Percentiles rank a stretch among this genome's conserved stretches.
phyloP scores from a whole-genome alignment of 2,329 filamentous ascomycete species.

The Dendryphion nanum region DNA sequence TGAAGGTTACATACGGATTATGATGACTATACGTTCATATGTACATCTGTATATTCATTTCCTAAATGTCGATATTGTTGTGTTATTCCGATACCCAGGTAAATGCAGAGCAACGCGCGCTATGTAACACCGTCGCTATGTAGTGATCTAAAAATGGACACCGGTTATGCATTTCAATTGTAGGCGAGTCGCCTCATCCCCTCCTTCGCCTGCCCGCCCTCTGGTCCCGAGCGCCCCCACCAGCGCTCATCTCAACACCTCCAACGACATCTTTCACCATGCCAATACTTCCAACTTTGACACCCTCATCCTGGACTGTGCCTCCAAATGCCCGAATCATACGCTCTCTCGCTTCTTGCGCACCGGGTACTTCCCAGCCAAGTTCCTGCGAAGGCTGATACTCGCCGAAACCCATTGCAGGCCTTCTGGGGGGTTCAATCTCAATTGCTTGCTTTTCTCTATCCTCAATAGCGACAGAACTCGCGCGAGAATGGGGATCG shows the following conservation, averaged over 20 bases:
- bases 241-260: slow-evolving; percentile 13
- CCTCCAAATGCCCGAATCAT: slow-evolving; percentile 39
- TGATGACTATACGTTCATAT: no score
- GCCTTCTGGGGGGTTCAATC: background rate
- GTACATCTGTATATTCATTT: no score
- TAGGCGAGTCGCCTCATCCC: background rate
- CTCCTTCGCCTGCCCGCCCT: slow-evolving; percentile 4
- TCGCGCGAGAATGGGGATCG: slow-evolving; percentile 9
- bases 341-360: slow-evolving; percentile 31
- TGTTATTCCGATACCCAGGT: no score
- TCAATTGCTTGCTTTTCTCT: background rate
- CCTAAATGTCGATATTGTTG: no score
- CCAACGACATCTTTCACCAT: slow-evolving; percentile 33
- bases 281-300: slow-evolving; percentile 31
- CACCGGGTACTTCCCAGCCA: slow-evolving; percentile 38
- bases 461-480: slow-evolving; percentile 13
- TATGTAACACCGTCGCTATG: no score
- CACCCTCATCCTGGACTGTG: slow-evolving; percentile 24
- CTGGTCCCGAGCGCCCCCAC: slow-evolving; percentile 28
- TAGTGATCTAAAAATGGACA: no score
- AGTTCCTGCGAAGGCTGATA: slow-evolving; percentile 38
- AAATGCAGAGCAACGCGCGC: no score
- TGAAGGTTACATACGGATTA: slow-evolving; percentile 59
- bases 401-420: slow-evolving; percentile 14
- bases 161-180: no score